Conservation (phyloP, 805 yeast genomes). For the Blastobotrys chiropterorum region DNA sequence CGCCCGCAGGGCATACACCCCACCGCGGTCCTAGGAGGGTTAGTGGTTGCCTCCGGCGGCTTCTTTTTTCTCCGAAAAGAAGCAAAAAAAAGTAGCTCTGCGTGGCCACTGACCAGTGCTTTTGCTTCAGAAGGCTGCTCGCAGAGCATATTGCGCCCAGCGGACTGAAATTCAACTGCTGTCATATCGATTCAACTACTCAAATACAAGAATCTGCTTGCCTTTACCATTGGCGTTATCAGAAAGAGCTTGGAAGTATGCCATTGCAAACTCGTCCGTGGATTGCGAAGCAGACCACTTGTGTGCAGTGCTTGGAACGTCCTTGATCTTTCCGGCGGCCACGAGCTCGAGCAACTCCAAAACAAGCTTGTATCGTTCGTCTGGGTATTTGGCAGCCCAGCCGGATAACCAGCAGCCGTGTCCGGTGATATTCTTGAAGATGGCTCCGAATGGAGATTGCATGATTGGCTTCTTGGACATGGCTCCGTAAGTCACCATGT, state of each 20-base stretch:
- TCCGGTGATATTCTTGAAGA: conserved; percentile 80
- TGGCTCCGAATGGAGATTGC: conserved; percentile 82
- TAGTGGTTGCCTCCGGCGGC: no score
- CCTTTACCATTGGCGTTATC: conserved; percentile 34
- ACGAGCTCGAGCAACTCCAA: conserved; percentile 51
- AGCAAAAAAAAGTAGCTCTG: no score
- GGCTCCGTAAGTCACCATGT: conserved; percentile 89
- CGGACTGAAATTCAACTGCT: no score
- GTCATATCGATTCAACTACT: neutral
- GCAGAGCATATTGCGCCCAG: no score
- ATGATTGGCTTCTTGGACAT: conserved; percentile 95
- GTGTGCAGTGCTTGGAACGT: conserved; percentile 41
- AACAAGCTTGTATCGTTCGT: conserved; percentile 49
- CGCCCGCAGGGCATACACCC: no score
- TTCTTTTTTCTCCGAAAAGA: no score
- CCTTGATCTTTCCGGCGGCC: conserved; percentile 46
- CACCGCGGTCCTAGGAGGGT: no score
- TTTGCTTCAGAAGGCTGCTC: no score
- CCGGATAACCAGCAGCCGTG: conserved; percentile 91
- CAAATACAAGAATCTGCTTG: conserved; percentile 36
- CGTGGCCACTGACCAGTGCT: no score
- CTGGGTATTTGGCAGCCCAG: conserved; percentile 54
- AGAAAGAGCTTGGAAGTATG: conserved; percentile 41
- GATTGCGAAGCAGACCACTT: conserved; percentile 33
- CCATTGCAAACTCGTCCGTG: conserved; percentile 38